Conservation (phyloP, 768 basidiomycete genomes). For the Mycena leptocephala region DNA sequence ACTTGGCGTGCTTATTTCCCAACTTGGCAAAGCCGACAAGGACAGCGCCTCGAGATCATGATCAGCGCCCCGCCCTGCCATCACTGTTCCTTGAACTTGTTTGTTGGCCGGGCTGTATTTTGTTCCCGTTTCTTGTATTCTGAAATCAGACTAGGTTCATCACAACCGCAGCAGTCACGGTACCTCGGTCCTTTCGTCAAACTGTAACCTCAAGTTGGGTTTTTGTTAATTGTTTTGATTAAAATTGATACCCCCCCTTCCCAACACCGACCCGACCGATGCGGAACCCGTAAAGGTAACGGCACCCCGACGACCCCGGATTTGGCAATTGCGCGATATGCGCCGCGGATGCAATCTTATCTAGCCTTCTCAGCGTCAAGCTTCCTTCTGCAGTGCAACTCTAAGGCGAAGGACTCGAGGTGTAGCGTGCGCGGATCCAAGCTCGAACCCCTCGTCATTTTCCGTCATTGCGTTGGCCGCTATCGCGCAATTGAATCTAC, state of each 20-base stretch:
- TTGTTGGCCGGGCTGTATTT: not conserved
- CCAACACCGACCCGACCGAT: not conserved
- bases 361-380: not conserved
- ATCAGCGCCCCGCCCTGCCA: conserved; percentile 4
- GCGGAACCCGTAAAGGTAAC: not conserved
- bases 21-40: not conserved
- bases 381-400: not conserved
- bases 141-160: conserved; percentile 3
- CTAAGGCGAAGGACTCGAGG: not conserved
- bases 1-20: not conserved
- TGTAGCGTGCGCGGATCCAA: not conserved
- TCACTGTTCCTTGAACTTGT: not conserved
- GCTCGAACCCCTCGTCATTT: not conserved
- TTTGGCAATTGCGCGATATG: too few species aligned
- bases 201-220: not conserved
- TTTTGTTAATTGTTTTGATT: not conserved
- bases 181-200: not conserved
- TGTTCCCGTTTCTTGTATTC: not conserved
- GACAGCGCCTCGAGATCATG: conserved; percentile 8
- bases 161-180: conserved; percentile 11
- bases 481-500: too few species aligned
- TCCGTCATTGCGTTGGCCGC: not conserved
- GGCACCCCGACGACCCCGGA: too few species aligned
- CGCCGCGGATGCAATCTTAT: not conserved
- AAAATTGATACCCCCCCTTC: not conserved